phyloP scores from a whole-genome alignment of 2,329 filamentous ascomycete species.

The Xylariales sp. region DNA sequence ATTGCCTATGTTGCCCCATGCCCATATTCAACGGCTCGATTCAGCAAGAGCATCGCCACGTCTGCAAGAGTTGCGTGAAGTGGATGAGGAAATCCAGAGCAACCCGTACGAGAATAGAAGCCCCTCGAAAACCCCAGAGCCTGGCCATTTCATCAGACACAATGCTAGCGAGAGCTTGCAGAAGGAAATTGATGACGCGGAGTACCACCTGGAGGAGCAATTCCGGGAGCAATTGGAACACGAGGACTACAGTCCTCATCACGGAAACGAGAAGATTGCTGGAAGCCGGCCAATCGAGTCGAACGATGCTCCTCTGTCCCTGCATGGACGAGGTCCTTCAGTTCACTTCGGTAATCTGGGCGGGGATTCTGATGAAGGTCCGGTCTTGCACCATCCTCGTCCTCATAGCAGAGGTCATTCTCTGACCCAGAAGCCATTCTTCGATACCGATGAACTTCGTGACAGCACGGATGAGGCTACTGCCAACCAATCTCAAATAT shows the following conservation, averaged over 20 bases:
- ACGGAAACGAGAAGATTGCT: slow-evolving; percentile 32
- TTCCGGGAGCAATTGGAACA: slow-evolving; percentile 76
- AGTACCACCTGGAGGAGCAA: slow-evolving; percentile 79
- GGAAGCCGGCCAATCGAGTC: slow-evolving; percentile 14
- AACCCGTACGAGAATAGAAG: slow-evolving; percentile 37
- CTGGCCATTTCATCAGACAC: slow-evolving; percentile 46
- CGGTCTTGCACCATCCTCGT: slow-evolving; percentile 65
- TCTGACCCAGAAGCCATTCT: slow-evolving; percentile 61
- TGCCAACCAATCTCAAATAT: slow-evolving; percentile 30
- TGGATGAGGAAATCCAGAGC: slow-evolving; percentile 56
- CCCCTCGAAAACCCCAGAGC: slow-evolving; percentile 51
- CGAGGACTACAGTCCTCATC: slow-evolving; percentile 68
- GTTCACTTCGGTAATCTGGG: slow-evolving; percentile 49
- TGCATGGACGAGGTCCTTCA: slow-evolving; percentile 39
- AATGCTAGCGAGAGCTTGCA: slow-evolving; percentile 76
- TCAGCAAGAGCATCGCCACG: slow-evolving; percentile 53
- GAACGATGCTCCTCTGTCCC: slow-evolving; percentile 14
- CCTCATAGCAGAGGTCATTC: slow-evolving; percentile 73
- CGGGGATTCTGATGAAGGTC: slow-evolving; percentile 47
- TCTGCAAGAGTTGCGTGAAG: slow-evolving; percentile 70
- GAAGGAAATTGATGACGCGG: slow-evolving; percentile 78
- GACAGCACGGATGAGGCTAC: slow-evolving; percentile 31
- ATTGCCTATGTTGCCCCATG: slow-evolving; percentile 52
- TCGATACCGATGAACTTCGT: slow-evolving; percentile 46
- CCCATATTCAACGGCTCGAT: slow-evolving; percentile 51